These are phyloP conservation scores for Butyriboletus loyo DNA, from an alignment of 768 basidiomycete species.

Conservation along the genomic window DNA sequence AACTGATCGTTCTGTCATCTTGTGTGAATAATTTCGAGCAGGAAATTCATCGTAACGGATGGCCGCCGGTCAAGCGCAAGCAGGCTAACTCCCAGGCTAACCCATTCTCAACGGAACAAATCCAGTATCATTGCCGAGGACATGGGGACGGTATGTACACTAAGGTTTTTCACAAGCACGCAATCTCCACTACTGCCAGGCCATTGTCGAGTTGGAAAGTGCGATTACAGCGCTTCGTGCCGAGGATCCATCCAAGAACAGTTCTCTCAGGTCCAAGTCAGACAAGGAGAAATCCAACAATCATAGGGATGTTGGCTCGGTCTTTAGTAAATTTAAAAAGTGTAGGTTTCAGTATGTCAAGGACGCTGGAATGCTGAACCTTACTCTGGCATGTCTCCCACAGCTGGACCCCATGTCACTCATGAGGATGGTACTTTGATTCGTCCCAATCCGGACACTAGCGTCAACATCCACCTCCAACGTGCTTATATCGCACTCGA, in stretches of 20 bases:
- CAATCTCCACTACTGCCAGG: constrained; percentile 36
- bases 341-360: constrained; percentile 34
- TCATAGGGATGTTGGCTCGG: constrained; percentile 29
- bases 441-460: constrained; percentile 17
- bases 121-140: constrained; percentile 57
- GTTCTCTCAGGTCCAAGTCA: constrained; percentile 32
- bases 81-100: constrained; percentile 38
- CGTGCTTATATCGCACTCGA: constrained; percentile 48
- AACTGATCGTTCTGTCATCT: constrained; percentile 6
- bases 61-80: constrained; percentile 35
- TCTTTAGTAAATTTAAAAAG: constrained; percentile 64
- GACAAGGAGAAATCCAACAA: constrained; percentile 46
- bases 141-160: constrained; percentile 55
- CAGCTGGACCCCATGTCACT: constrained; percentile 19
- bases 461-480: constrained; percentile 31
- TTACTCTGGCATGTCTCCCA: not conserved
- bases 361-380: not conserved
- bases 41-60: constrained; percentile 55
- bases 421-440: constrained; percentile 30
- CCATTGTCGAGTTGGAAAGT: constrained; percentile 56
- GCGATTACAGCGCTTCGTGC: constrained; percentile 45
- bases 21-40: constrained; percentile 31
- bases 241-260: constrained; percentile 36
- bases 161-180: not conserved
- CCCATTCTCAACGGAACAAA: constrained; percentile 46